Base-by-base conservation (phyloP, 176 grass and related monocot genomes). In the Puya raimondii region DNA sequence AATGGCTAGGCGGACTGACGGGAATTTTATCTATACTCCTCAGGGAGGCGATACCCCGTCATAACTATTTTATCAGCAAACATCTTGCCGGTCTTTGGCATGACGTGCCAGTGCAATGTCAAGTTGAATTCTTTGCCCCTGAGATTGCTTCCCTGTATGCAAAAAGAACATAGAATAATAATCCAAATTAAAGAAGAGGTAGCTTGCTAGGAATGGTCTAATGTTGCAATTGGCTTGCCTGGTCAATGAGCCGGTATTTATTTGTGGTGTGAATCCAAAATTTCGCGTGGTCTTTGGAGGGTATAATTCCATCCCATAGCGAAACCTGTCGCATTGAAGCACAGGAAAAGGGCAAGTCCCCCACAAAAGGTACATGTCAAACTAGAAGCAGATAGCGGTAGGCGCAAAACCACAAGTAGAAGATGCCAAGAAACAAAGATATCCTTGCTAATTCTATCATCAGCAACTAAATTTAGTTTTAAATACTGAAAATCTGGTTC, bases 291-390 rank as follows among this genome's bases (percentile, higher is more conserved):
- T 93, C 90, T 74, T 91, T 99, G 23, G 85, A 74, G 48, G 87
- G 95, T 93, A 99, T 99, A 15, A 99, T 99, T 73, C 90, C 95
- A 86, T 99, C 95, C 95, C 95, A 99, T 42, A 99, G 82, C 20
- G 94, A 99, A 78, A 91, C 89, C 90, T 99, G 83, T 14, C 3
- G 71, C 61, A 68, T 66, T 22, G 68, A 86, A 66, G 25, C 9
- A 61, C 51, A 51, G 10, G 54, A 57, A 57, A 57, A 57, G n/a
- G 52, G 53, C 17, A 16, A 57, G 53, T 5, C 14, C 16, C 15
- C 21, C 0, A 59, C 15, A 59, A 59, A 17, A 9, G 33, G 10
- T 59, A 59, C 54, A 59, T 1, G 54, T 9, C 54, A 59, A 17
- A 18, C 54, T 20, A 59, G 21, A 59, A 59, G 16, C 20, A 59